These are phyloP conservation scores for Tranzscheliella williamsii DNA, from an alignment of 1,284 basidiomycete genomes.

Conservation along the genomic window DNA sequence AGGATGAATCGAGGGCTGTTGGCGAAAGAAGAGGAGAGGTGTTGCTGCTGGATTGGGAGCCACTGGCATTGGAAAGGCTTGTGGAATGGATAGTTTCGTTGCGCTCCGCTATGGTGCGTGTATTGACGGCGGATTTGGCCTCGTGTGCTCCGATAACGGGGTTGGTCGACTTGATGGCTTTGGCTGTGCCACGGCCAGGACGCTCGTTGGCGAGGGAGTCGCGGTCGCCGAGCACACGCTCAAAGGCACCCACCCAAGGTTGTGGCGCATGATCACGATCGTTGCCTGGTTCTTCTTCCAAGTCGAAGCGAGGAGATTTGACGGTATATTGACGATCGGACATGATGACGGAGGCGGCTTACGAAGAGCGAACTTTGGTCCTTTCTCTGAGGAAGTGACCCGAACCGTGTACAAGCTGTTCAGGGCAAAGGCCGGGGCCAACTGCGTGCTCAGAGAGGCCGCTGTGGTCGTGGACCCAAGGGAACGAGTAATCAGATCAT, in stretches of 20 bases:
- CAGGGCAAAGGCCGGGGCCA: too few species aligned
- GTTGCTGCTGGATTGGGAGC: constrained; percentile 21
- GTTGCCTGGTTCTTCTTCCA: constrained; percentile 44
- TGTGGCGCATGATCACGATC: constrained; percentile 8
- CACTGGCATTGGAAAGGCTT: neutral
- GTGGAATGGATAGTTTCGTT: constrained; percentile 9
- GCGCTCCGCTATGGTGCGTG: constrained; percentile 1
- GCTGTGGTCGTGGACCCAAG: too few species aligned
- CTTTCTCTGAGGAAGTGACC: too few species aligned
- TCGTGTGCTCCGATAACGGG: constrained; percentile 30
- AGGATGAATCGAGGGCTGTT: neutral
- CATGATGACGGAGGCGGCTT: too few species aligned
- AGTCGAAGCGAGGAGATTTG: constrained; percentile 34
- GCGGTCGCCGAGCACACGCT: constrained; percentile 54
- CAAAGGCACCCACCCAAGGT: constrained; percentile 54
- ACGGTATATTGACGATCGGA: constrained; percentile 11
- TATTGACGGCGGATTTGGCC: constrained; percentile 4
- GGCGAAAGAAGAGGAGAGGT: constrained; percentile 12
- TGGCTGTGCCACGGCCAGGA: constrained; percentile 13
- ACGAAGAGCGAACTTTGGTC: too few species aligned
- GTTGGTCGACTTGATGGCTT: constrained; percentile 13
- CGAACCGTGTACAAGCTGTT: too few species aligned
- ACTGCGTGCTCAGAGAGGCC: too few species aligned
- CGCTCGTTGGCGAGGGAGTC: constrained; percentile 27
- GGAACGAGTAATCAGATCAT: too few species aligned